phyloP scores from a whole-genome alignment of 108 stramenopile genomes.

The Cyclotella sp. region DNA sequence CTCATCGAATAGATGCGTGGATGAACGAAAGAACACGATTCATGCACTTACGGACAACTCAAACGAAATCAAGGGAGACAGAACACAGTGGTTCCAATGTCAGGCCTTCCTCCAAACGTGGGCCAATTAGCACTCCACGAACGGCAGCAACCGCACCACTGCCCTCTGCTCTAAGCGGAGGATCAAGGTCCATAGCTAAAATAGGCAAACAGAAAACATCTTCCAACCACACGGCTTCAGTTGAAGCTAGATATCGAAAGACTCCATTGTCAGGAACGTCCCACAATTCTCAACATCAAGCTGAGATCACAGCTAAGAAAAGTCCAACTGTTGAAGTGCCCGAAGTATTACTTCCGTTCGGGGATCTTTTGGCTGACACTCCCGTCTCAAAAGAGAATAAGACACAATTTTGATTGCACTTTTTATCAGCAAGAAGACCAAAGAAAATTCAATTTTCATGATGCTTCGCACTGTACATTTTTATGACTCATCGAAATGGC shows the following conservation, averaged over 20 bases:
- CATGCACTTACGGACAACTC: slow-evolving; percentile 81
- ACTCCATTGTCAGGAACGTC: slow-evolving; percentile 22
- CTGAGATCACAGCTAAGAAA: slow-evolving; percentile 3
- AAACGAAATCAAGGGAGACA: slow-evolving; percentile 31
- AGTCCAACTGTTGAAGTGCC: background rate
- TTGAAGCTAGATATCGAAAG: slow-evolving; percentile 2
- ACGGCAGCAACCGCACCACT: background rate
- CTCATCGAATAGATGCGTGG: slow-evolving; percentile 68
- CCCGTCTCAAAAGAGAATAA: slow-evolving; percentile 30
- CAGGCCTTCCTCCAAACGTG: background rate
- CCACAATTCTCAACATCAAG: slow-evolving; percentile 25
- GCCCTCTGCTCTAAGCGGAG: background rate
- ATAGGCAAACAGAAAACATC: background rate
- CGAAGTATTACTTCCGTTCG: slow-evolving; percentile 35
- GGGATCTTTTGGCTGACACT: slow-evolving; percentile 38
- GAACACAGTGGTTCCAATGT: background rate
- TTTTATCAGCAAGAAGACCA: background rate
- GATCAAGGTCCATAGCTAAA: background rate
- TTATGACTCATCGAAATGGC: too few relatives aligned
- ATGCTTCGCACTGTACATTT: too few relatives aligned
- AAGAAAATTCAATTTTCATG: background rate
- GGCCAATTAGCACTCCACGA: background rate
- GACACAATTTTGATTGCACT: background rate
- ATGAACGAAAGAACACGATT: slow-evolving; percentile 78
- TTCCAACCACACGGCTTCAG: background rate